Conservation (phyloP, 768 basidiomycete genomes). For the Termitomyces sp. region DNA sequence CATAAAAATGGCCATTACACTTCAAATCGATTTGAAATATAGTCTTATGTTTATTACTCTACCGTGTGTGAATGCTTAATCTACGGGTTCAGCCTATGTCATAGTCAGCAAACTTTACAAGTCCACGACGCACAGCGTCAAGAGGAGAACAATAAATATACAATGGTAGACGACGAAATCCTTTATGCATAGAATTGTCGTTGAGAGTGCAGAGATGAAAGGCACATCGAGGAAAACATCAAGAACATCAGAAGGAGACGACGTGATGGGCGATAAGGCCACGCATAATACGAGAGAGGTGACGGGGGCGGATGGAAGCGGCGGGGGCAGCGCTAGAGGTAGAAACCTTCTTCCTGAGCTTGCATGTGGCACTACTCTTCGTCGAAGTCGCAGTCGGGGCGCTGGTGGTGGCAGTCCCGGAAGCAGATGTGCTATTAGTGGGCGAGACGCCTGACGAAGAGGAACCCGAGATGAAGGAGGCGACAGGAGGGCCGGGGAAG, state of each 20-base stretch:
- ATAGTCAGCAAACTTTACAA: not conserved
- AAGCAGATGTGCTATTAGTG: not conserved
- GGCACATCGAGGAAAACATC: not conserved
- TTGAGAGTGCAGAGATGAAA: not conserved
- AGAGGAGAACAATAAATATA: not conserved
- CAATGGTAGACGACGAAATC: not conserved
- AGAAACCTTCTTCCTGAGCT: constrained; percentile 9
- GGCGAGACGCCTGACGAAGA: not conserved
- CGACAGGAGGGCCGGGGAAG: constrained; percentile 50
- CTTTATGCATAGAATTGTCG: not conserved
- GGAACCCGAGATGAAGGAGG: constrained; percentile 27
- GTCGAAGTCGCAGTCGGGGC: constrained; percentile 7
- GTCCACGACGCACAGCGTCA: constrained; percentile 4
- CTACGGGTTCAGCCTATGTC: not conserved
- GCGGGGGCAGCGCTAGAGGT: constrained; percentile 2
- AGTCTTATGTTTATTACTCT: not conserved
- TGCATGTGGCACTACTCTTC: constrained; percentile 12
- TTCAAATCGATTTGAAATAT: not conserved
- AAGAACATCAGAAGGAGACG: not conserved
- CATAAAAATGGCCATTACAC: not conserved
- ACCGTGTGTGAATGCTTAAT: not conserved
- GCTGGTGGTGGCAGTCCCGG: constrained; percentile 3
- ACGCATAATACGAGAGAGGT: constrained; percentile 25
- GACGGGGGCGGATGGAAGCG: constrained; percentile 16
- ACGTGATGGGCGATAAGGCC: constrained; percentile 13